Evolutionary conservation across 2,329 filamentous ascomycete species (phyloP).

Genomic region (Aspergillus intermedius): DNA sequence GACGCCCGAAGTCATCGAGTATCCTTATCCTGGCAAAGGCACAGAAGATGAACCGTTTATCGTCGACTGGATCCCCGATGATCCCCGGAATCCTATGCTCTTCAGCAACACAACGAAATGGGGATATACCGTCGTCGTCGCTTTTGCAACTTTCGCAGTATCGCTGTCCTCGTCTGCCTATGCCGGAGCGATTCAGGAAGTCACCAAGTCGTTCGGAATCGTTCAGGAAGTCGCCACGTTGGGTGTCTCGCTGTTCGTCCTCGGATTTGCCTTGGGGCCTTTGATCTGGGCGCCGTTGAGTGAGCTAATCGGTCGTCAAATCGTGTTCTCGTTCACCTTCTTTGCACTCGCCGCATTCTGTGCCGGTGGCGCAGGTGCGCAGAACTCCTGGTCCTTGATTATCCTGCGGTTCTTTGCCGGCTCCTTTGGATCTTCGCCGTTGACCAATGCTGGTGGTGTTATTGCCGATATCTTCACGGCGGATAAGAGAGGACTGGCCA

Average conservation of each 20-base stretch:
- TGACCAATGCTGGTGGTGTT: conserved; percentile 43
- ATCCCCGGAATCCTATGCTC: conserved; percentile 30
- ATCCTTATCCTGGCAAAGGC: conserved; percentile 23
- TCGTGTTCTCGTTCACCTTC: conserved; percentile 54
- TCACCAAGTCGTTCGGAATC: conserved; percentile 21
- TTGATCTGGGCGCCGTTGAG: conserved; percentile 29
- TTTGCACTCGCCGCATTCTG: conserved; percentile 52
- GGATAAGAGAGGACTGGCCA: conserved; percentile 35
- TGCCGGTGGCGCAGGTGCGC: conserved; percentile 49
- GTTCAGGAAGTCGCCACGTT: conserved; percentile 25
- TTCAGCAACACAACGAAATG: conserved; percentile 25
- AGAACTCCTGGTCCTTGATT: conserved; percentile 52
- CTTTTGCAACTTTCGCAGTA: conserved; percentile 27
- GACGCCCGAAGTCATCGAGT: conserved; percentile 16
- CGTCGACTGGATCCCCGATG: conserved; percentile 30
- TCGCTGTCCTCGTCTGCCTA: conserved; percentile 30
- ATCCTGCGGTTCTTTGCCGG: conserved; percentile 53
- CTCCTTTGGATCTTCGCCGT: conserved; percentile 37
- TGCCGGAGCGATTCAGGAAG: conserved; percentile 20
- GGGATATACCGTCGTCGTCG: conserved; percentile 23
- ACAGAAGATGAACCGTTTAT: conserved; percentile 30
- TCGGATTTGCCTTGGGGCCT: conserved; percentile 36
- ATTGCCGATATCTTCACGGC: conserved; percentile 43
- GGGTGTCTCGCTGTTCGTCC: conserved; percentile 33
- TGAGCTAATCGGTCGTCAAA: conserved; percentile 36